phyloP scores from a whole-genome alignment of 495 filamentous ascomycete species.

The Penicillium antarcticum region DNA sequence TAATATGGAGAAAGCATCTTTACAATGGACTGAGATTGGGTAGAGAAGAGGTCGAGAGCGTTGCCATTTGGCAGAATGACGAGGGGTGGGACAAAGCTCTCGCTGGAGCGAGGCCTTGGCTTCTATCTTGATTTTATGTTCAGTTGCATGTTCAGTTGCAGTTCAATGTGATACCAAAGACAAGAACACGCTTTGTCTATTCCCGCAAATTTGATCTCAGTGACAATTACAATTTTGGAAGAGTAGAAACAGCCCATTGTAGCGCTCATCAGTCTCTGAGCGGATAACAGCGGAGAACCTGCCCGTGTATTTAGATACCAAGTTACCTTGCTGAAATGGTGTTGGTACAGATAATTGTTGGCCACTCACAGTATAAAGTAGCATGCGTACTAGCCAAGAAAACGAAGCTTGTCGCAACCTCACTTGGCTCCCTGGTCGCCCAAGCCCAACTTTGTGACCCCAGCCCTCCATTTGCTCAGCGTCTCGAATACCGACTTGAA shows the following conservation, averaged over 20 bases:
- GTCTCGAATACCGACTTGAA: constrained; percentile 49
- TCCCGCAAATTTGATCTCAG: neutral
- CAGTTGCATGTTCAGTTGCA: constrained; percentile 2
- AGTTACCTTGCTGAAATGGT: neutral
- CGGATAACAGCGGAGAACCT: constrained; percentile 51
- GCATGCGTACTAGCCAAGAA: constrained; percentile 57
- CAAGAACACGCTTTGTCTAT: neutral
- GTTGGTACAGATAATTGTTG: neutral
- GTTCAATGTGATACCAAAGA: constrained; percentile 5
- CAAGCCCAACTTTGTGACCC: constrained; percentile 34
- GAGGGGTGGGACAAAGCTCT: constrained; percentile 43
- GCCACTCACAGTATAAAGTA: constrained; percentile 46
- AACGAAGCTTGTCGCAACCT: constrained; percentile 61
- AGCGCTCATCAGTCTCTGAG: constrained; percentile 29
- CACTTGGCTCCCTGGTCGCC: constrained; percentile 58
- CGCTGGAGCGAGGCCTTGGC: constrained; percentile 37
- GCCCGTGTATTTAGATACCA: constrained; percentile 33
- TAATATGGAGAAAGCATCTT: constrained; percentile 31
- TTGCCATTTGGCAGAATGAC: constrained; percentile 44
- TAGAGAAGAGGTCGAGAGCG: constrained; percentile 41
- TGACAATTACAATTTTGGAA: neutral
- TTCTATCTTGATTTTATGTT: constrained; percentile 24
- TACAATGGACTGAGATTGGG: constrained; percentile 45
- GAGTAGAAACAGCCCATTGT: neutral
- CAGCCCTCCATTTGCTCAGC: constrained; percentile 53